Base-by-base conservation (phyloP, 2,329 filamentous ascomycete species). In the Corinectria fuckeliana region DNA sequence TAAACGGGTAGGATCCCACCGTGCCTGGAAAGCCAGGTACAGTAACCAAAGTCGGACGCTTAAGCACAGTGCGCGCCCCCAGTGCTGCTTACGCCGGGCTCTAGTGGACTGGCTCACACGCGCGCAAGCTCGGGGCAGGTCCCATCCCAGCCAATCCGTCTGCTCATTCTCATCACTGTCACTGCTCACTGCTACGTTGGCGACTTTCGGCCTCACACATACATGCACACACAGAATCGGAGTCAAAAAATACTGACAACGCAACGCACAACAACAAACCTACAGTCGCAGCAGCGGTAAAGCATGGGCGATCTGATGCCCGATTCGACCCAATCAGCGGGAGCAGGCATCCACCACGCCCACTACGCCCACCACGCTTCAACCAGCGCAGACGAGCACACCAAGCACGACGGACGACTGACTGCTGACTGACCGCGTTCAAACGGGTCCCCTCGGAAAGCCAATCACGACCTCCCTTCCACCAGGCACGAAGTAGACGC, bases 381-480 rank as follows among this genome's bases (percentile, higher is more conserved):
- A 21, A 18, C 36, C 32, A 26, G 42, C 42, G 32, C 51, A 42
- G 36, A 53, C 44, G 42, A 39, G 50, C 34, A 41, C 32, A 13
- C 5, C 26, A 23, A 41, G 34, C 36, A 58, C 50, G 44, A 50
- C 28, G 30, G 20, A 25, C 39, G 30, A 30, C 13, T n/a, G n/a
- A n/a, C n/a, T n/a, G n/a, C n/a, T 48, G 47, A 42, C 39, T 39
- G 55, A 50, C 50, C 38, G 50, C 21, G n/a, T 41, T 45, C 44
- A 28, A 53, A 59, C 58, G 62, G 23, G 16, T 49, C 44, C 44
- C 47, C 50, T 30, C 25, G 32, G 16, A 20, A 58, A 58, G 50
- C 66, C 66, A 69, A 69, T 69, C 41, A 60, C 34, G 11, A 14
- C 36, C 39, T 52, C 45, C 39, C 51, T 45, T 32, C 39, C 52